phyloP scores from a whole-genome alignment of 106 monocot genomes.

The Dioscorea alata region DNA sequence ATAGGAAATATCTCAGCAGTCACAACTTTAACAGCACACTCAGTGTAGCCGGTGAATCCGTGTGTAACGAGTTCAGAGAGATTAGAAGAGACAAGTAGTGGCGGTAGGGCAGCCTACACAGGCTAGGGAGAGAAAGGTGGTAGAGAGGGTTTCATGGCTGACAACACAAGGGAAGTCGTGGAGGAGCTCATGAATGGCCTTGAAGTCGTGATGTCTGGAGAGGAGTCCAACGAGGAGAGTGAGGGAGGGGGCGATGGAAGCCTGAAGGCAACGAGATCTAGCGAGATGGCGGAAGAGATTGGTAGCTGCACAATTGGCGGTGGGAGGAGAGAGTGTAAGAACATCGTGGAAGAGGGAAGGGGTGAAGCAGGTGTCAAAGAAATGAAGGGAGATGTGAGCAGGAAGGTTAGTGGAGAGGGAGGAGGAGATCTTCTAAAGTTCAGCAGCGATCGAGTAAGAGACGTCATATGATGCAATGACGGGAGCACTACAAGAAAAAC shows the following conservation, averaged over 20 bases:
- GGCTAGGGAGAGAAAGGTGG: conserved; percentile 45
- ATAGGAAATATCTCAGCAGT: conserved; percentile 58
- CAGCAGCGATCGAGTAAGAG: conserved; percentile 36
- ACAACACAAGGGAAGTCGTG: conserved; percentile 33
- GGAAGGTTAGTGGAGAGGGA: conserved; percentile 24
- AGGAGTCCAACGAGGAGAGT: conserved; percentile 56
- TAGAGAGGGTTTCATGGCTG: conserved; percentile 37
- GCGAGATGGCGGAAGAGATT: conserved; percentile 40
- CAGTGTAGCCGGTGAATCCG: conserved; percentile 51
- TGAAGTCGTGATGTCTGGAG: conserved; percentile 70
- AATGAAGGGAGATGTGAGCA: conserved; percentile 69
- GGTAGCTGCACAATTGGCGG: conserved; percentile 50
- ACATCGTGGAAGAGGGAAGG: conserved; percentile 44
- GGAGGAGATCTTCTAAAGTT: conserved; percentile 28
- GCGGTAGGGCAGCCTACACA: conserved; percentile 60
- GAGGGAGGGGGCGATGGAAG: conserved; percentile 51
- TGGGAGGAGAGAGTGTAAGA: conserved; percentile 48
- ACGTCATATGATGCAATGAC: conserved; percentile 27
- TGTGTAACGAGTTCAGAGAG: conserved; percentile 41
- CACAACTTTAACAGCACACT: conserved; percentile 34
- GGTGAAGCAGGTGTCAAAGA: conserved; percentile 63
- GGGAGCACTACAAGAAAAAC: no score
- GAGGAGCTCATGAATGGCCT: conserved; percentile 43
- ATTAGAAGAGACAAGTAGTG: conserved; percentile 47
- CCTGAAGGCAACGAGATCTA: conserved; percentile 37